Percentiles rank a stretch among this genome's conserved stretches.
Evolutionary conservation across 192 early-diverging fungal species (phyloP).

Genomic region (Gamsiella multidivaricata): DNA sequence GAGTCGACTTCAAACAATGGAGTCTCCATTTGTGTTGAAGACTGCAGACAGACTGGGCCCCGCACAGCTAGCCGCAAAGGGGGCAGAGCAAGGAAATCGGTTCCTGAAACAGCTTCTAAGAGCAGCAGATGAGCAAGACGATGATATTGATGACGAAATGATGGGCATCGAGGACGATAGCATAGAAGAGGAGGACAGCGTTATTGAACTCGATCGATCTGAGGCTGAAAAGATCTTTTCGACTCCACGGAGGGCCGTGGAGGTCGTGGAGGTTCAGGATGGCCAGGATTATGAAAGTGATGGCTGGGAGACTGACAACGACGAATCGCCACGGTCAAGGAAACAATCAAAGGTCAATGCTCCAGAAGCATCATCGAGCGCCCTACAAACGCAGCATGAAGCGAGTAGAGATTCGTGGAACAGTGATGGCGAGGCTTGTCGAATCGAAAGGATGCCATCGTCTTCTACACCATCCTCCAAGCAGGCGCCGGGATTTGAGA

Average conservation of each 20-base stretch:
- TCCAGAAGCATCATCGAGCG: not conserved
- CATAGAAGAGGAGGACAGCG: slow-evolving; percentile 14
- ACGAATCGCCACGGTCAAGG: slow-evolving; percentile 28
- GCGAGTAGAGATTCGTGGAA: not conserved
- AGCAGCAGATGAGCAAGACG: not conserved
- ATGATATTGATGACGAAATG: not conserved
- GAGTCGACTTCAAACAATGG: not conserved
- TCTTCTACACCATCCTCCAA: too few species aligned
- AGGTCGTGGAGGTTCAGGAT: slow-evolving; percentile 19
- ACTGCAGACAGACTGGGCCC: not conserved
- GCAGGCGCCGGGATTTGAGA: too few species aligned
- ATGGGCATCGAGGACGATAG: slow-evolving; percentile 6
- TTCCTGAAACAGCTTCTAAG: slow-evolving; percentile 33
- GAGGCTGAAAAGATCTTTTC: slow-evolving; percentile 30
- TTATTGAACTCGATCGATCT: slow-evolving; percentile 22
- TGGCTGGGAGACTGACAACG: slow-evolving; percentile 50
- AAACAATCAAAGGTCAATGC: not conserved
- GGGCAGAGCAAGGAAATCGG: slow-evolving; percentile 1
- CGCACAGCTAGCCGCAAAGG: not conserved
- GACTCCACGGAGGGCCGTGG: slow-evolving; percentile 2
- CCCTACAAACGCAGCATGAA: not conserved
- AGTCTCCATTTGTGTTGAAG: slow-evolving; percentile 27
- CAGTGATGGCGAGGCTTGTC: not conserved
- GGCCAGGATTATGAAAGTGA: slow-evolving; percentile 21
- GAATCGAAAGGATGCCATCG: too few species aligned